These are phyloP conservation scores for Dactylellina leptospora DNA, from an alignment of 2,329 filamentous ascomycete genomes.

Conservation along the genomic window DNA sequence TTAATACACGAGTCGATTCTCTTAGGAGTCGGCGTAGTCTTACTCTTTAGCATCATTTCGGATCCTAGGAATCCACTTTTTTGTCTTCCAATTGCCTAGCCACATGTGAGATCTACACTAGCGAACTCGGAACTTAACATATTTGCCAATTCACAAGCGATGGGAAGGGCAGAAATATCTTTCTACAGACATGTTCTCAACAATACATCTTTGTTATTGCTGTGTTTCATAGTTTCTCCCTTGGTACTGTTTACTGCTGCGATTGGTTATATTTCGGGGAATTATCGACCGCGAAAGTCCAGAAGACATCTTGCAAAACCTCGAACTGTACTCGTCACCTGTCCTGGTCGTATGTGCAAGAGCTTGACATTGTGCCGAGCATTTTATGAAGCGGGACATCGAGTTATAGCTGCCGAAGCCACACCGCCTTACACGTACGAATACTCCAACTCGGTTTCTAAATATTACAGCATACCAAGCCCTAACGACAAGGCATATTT, in stretches of 20 bases:
- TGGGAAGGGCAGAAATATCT: background rate
- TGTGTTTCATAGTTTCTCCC: background rate
- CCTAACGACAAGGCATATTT: background rate
- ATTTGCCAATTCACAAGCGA: background rate
- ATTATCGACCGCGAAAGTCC: background rate
- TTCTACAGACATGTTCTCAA: background rate
- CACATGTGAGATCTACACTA: background rate
- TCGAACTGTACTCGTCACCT: conserved; percentile 8
- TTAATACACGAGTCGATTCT: background rate
- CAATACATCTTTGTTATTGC: background rate
- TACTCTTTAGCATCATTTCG: too few species aligned
- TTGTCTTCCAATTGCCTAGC: background rate
- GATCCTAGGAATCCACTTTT: background rate
- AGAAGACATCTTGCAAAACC: background rate
- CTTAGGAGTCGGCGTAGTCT: background rate
- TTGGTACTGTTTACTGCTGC: background rate
- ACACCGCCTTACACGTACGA: conserved; percentile 1
- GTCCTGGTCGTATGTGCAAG: background rate
- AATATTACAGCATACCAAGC: conserved; percentile 8
- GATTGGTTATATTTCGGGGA: background rate
- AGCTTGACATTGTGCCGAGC: conserved; percentile 9
- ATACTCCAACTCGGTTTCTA: conserved; percentile 13
- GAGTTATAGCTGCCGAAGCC: conserved; percentile 2
- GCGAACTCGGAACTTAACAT: background rate
- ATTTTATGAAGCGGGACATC: conserved; percentile 14